These are phyloP conservation scores for Diaporthe ilicicola DNA, from an alignment of 2,329 filamentous ascomycete species.

Conservation along the genomic window DNA sequence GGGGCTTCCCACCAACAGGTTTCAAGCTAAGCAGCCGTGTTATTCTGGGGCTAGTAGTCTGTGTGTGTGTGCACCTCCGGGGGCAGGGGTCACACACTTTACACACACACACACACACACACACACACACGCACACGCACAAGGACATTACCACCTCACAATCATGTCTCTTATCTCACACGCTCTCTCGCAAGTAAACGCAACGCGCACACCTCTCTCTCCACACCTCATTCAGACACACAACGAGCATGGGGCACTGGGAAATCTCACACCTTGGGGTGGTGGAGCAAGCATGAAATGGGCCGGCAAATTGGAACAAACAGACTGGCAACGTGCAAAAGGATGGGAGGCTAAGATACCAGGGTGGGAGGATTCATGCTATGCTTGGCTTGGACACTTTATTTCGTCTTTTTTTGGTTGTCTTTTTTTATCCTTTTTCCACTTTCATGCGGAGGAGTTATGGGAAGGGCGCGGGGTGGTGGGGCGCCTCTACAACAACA, in stretches of 20 bases:
- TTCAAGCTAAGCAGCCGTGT: slow-evolving; percentile 14
- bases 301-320: slow-evolving; percentile 25
- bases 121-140: too few relatives aligned
- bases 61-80: not conserved
- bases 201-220: slow-evolving; percentile 8
- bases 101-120: slow-evolving; percentile 10
- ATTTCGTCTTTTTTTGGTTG: not conserved
- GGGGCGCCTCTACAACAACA: slow-evolving; percentile 11
- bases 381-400: not conserved
- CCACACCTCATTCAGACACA: slow-evolving; percentile 20
- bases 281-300: slow-evolving; percentile 20
- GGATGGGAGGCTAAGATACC: slow-evolving; percentile 25
- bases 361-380: slow-evolving; percentile 13
- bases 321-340: slow-evolving; percentile 13
- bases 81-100: slow-evolving; percentile 19
- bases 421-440: not conserved
- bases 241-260: slow-evolving; percentile 13
- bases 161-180: not conserved
- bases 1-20: slow-evolving; percentile 1
- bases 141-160: too few relatives aligned
- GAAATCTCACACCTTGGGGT: slow-evolving; percentile 24
- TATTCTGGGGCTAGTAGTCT: slow-evolving; percentile 17
- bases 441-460: slow-evolving; percentile 24
- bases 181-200: slow-evolving; percentile 1
- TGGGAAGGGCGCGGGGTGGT: not conserved